Evolutionary conservation across 768 basidiomycete species (phyloP).

Genomic region (Hirschioporus abietinus): DNA sequence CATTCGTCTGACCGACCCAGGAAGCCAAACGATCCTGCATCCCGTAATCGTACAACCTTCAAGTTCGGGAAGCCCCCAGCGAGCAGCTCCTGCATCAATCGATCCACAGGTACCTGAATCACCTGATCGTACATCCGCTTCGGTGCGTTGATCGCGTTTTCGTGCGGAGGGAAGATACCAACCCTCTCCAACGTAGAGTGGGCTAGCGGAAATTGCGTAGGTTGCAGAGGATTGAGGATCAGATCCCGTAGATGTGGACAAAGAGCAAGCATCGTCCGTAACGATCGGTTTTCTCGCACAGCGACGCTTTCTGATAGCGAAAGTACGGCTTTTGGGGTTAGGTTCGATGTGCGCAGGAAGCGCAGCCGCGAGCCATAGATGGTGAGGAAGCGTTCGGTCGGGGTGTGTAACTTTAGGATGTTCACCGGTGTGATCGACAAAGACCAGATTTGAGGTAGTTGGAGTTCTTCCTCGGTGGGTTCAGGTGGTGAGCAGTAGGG

Average conservation of each 20-base stretch:
- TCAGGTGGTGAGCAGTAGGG: neutral
- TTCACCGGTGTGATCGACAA: slow-evolving; percentile 3
- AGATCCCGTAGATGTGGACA: neutral
- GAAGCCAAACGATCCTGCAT: slow-evolving; percentile 1
- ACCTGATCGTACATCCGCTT: neutral
- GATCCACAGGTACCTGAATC: neutral
- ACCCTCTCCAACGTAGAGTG: neutral
- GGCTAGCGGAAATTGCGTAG: neutral
- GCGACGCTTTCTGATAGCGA: slow-evolving; percentile 1
- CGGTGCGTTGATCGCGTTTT: neutral
- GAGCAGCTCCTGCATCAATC: neutral
- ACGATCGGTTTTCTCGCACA: neutral
- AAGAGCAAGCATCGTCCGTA: slow-evolving; percentile 1
- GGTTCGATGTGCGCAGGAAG: neutral
- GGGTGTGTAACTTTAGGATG: neutral
- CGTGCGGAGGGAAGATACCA: neutral
- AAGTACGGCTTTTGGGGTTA: neutral
- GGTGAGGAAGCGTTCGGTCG: neutral
- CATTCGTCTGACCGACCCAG: neutral
- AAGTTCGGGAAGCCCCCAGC: neutral
- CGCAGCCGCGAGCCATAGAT: neutral
- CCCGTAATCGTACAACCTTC: neutral
- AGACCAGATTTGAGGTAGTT: neutral
- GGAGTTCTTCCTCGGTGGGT: neutral
- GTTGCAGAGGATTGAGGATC: slow-evolving; percentile 1